Conservation (phyloP, 306 rosid species). For the Citrullus mucosospermus region DNA sequence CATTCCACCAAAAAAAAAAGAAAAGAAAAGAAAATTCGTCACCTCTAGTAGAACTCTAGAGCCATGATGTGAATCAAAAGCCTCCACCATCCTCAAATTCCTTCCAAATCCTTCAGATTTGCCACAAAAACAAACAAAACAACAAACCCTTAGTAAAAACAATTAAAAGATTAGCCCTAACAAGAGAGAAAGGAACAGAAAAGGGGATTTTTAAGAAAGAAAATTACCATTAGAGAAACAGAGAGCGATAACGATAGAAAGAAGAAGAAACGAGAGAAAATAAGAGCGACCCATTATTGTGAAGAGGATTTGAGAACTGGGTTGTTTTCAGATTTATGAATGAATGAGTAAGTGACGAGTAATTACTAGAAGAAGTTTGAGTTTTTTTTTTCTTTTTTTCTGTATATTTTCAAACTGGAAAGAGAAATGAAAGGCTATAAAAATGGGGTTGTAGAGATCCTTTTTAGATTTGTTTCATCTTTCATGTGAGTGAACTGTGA, state of each 20-base stretch:
- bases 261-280: conserved; percentile 30
- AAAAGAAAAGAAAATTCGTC: not conserved
- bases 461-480: too few relatives aligned
- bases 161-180: not conserved
- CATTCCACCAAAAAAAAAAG: not conserved
- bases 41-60: not conserved
- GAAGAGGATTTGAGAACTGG: conserved; percentile 7
- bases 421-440: not conserved
- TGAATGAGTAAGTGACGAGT: not conserved
- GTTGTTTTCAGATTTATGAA: conserved; percentile 12
- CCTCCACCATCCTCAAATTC: not conserved
- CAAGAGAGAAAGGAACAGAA: not conserved
- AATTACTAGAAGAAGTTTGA: not conserved
- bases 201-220: not conserved
- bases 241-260: conserved; percentile 37
- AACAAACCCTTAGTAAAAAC: not conserved
- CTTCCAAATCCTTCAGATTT: not conserved
- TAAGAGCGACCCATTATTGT: conserved; percentile 35
- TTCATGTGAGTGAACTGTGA: too few relatives aligned
- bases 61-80: not conserved
- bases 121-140: not conserved
- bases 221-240: conserved; percentile 33
- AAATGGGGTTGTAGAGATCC: too few relatives aligned
- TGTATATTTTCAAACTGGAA: not conserved
- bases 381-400: not conserved